These are phyloP conservation scores for Botrytis byssoidea DNA, from an alignment of 2,329 filamentous ascomycete genomes.

Conservation along the genomic window DNA sequence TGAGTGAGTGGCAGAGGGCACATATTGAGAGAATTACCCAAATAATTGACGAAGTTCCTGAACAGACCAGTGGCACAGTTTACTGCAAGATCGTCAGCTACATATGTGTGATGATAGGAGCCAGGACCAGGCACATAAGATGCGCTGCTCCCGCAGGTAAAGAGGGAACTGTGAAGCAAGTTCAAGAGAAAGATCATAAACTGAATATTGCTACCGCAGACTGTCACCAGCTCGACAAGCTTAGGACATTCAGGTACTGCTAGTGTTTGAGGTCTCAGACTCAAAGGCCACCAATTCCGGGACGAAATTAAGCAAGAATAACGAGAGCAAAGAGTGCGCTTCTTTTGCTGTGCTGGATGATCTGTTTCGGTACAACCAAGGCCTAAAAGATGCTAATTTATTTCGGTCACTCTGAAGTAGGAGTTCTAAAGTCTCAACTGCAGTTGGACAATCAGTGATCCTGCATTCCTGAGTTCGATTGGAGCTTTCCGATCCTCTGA, in stretches of 20 bases:
- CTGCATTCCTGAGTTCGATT: not conserved
- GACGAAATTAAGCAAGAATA: not conserved
- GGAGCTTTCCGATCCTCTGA: not conserved
- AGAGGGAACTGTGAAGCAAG: accelerated
- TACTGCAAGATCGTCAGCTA: not conserved
- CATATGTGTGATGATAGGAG: not conserved
- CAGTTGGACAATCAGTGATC: not conserved
- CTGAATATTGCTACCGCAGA: not conserved
- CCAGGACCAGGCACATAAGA: not conserved
- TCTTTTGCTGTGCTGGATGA: not conserved
- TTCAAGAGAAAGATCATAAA: not conserved
- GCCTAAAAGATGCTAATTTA: not conserved
- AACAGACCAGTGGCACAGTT: not conserved
- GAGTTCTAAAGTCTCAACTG: not conserved
- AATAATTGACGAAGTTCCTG: accelerated
- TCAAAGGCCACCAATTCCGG: not conserved
- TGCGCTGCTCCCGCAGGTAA: not conserved
- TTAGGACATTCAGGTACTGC: not conserved
- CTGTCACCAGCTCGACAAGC: not conserved
- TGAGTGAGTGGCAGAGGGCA: not conserved
- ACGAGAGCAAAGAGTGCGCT: not conserved
- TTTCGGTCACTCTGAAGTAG: not conserved
- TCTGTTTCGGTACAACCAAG: not conserved
- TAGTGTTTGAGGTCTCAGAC: not conserved
- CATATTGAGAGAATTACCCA: not conserved